phyloP scores from a whole-genome alignment of 1,284 basidiomycete genomes.

The Papiliotrema nemorosa region DNA sequence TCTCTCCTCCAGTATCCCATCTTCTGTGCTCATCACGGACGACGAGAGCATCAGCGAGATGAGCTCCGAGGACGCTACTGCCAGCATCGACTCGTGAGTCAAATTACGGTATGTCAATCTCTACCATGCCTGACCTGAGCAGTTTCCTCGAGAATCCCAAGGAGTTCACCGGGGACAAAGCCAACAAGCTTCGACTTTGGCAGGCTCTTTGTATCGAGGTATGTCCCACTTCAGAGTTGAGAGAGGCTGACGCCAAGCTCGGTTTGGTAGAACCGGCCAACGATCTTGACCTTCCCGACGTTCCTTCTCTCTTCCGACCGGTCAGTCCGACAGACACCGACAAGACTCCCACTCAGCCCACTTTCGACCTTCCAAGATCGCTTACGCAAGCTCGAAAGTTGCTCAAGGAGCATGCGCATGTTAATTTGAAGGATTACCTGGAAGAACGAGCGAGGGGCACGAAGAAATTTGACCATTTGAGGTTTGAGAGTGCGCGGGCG shows the following conservation, averaged over 20 bases:
- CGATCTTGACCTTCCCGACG: slow-evolving; percentile 13
- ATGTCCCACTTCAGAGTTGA: too few species aligned
- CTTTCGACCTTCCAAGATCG: too few species aligned
- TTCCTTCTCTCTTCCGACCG: too few species aligned
- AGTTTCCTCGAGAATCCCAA: slow-evolving; percentile 22
- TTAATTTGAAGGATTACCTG: slow-evolving; percentile 42
- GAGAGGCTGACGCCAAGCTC: too few species aligned
- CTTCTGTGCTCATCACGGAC: too few species aligned
- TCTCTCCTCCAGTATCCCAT: too few species aligned
- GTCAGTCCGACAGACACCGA: too few species aligned
- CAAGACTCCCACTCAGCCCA: too few species aligned
- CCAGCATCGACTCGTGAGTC: slow-evolving; percentile 30
- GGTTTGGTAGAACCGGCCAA: slow-evolving; percentile 8
- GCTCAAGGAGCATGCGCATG: slow-evolving; percentile 31
- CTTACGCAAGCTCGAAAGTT: too few species aligned
- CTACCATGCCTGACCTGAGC: slow-evolving; percentile 8
- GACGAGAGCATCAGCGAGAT: too few species aligned
- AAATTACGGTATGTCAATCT: not conserved
- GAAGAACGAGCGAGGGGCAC: slow-evolving; percentile 27
- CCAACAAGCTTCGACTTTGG: slow-evolving; percentile 43
- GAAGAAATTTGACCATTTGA: too few species aligned
- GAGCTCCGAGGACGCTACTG: slow-evolving; percentile 29
- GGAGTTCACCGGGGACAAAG: slow-evolving; percentile 26
- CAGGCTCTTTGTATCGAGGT: slow-evolving; percentile 46
- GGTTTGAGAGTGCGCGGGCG: not conserved